Percentiles rank a stretch among this genome's conserved stretches.
Conservation (phyloP, 257 asterid species). For the Leptodermis oblonga region DNA sequence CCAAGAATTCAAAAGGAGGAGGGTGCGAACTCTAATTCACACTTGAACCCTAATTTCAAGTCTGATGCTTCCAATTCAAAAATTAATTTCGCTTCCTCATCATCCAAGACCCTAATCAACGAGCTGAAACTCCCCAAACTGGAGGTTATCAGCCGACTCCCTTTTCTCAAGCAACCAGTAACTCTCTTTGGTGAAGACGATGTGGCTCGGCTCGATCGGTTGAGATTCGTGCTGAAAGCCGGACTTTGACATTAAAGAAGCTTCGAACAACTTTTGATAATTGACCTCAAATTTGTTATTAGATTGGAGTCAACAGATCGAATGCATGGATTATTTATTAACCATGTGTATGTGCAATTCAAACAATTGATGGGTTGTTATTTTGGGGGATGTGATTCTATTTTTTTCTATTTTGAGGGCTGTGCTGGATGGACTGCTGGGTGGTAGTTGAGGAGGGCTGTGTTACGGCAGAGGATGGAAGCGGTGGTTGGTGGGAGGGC, state of each 20-base stretch:
- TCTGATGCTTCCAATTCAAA: conserved; percentile 49
- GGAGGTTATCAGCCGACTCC: conserved; percentile 85
- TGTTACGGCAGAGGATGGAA: too few species aligned
- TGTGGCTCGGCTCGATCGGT: conserved; percentile 69
- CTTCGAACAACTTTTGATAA: too few species aligned
- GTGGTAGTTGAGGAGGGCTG: too few species aligned
- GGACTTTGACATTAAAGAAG: conserved; percentile 83
- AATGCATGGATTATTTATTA: too few species aligned
- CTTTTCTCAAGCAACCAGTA: conserved; percentile 76
- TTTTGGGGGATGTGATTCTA: too few species aligned
- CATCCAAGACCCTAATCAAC: conserved; percentile 55
- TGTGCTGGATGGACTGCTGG: too few species aligned
- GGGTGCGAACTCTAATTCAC: conserved; percentile 24
- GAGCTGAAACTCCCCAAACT: conserved; percentile 57
- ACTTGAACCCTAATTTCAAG: conserved; percentile 39
- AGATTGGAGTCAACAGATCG: too few species aligned
- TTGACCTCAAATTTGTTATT: too few species aligned
- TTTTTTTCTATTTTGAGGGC: too few species aligned
- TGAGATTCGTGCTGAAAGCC: conserved; percentile 67
- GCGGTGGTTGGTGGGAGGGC: too few species aligned
- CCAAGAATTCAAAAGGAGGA: conserved; percentile 14
- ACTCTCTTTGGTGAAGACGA: conserved; percentile 94
- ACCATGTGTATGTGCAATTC: too few species aligned
- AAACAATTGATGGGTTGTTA: too few species aligned
- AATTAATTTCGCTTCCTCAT: conserved; percentile 45